Evolutionary conservation across 768 basidiomycete species (phyloP).

Genomic region (Ramaria rubella): DNA sequence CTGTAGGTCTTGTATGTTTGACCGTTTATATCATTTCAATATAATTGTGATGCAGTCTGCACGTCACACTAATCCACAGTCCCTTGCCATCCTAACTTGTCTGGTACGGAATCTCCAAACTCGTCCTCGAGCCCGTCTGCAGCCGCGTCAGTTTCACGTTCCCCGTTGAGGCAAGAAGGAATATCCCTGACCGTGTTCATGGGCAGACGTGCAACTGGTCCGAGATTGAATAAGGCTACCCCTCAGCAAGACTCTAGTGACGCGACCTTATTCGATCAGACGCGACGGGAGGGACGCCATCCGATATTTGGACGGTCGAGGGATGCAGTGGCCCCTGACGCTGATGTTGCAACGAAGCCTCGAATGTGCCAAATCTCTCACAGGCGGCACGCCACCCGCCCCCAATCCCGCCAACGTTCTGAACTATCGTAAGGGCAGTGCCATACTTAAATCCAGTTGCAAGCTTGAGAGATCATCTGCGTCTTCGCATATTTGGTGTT

Average conservation of each 20-base stretch:
- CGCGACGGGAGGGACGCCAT: conserved; percentile 40
- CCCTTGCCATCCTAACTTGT: conserved; percentile 48
- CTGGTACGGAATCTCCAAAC: conserved; percentile 22
- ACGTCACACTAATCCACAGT: conserved; percentile 50
- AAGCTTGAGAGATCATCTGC: too few species aligned
- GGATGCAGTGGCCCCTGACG: background rate
- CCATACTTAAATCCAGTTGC: too few species aligned
- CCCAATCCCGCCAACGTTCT: too few species aligned
- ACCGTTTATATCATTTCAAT: conserved; percentile 9
- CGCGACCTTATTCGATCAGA: conserved; percentile 59
- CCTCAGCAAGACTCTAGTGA: conserved; percentile 64
- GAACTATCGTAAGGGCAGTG: too few species aligned
- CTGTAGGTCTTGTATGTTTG: conserved; percentile 28
- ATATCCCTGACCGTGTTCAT: conserved; percentile 79
- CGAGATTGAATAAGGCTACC: conserved; percentile 63
- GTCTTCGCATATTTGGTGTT: too few species aligned
- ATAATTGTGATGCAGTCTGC: conserved; percentile 29
- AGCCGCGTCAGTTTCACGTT: conserved; percentile 3
- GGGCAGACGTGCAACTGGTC: conserved; percentile 70
- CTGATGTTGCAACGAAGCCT: background rate
- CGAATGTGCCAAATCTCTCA: background rate
- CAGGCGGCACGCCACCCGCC: too few species aligned
- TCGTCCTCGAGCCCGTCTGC: background rate
- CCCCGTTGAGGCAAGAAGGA: conserved; percentile 33
- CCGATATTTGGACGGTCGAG: conserved; percentile 54